A percentile compares a stretch with the other conserved stretches of the same genome.
Evolutionary conservation across 1,284 basidiomycete species (phyloP).

Genomic region (Tilletia walkeri): DNA sequence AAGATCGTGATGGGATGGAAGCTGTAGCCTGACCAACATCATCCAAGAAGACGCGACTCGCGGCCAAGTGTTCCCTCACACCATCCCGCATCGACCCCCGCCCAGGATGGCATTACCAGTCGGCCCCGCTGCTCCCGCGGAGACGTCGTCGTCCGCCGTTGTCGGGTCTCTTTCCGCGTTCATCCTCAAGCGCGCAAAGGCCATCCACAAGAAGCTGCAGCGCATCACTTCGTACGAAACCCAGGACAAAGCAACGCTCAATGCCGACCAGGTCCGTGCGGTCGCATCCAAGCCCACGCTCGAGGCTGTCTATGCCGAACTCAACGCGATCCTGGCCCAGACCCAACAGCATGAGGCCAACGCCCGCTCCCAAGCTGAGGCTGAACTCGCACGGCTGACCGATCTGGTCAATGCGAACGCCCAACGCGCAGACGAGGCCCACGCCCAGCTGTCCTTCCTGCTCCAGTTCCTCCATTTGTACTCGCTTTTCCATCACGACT

Average conservation of each 20-base stretch:
- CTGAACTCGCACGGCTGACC: background rate
- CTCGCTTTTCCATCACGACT: constrained; percentile 32
- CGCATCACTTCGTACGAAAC: constrained; percentile 17
- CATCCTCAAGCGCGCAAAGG: constrained; percentile 20
- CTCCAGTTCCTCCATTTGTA: constrained; percentile 41
- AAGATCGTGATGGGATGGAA: too few relatives aligned
- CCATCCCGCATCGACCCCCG: too few relatives aligned
- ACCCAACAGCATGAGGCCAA: background rate
- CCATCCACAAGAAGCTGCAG: constrained; percentile 22
- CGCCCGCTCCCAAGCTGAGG: background rate
- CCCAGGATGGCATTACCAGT: too few relatives aligned
- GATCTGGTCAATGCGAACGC: background rate
- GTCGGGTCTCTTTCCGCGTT: background rate
- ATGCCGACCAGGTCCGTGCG: constrained; percentile 17
- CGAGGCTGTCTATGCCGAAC: constrained; percentile 17
- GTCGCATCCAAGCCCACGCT: constrained; percentile 16
- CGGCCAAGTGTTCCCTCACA: too few relatives aligned
- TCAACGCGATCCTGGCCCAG: background rate
- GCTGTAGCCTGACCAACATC: too few relatives aligned
- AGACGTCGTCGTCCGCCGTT: background rate
- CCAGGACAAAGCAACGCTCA: background rate
- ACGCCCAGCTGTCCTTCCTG: constrained; percentile 28
- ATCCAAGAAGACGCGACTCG: too few relatives aligned
- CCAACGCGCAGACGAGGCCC: constrained; percentile 19
- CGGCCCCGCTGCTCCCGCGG: background rate